Evolutionary conservation across 2,329 filamentous ascomycete genomes (phyloP).

Genomic region (Beauveria bassiana): DNA sequence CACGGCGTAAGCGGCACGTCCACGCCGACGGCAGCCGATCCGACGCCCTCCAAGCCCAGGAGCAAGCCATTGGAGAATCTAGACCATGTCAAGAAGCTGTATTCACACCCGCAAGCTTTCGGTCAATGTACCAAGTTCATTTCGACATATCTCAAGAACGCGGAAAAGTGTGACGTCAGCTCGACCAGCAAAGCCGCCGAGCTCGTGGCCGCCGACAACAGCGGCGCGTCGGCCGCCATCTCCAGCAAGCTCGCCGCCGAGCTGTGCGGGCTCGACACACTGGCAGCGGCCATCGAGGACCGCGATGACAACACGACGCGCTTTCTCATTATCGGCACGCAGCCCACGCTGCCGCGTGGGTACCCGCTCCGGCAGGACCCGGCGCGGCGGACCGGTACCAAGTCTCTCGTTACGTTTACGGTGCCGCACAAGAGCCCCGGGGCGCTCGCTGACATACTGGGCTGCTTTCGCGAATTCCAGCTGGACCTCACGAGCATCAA

Average conservation of each 20-base stretch:
- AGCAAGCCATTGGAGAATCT: conserved; percentile 44
- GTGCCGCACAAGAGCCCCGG: conserved; percentile 70
- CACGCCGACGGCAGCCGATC: conserved; percentile 42
- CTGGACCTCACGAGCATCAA: conserved; percentile 90
- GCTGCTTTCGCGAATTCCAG: conserved; percentile 64
- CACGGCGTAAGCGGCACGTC: conserved; percentile 32
- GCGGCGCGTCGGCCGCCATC: conserved; percentile 65
- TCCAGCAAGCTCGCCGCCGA: conserved; percentile 67
- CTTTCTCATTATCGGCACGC: conserved; percentile 58
- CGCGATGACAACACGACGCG: conserved; percentile 68
- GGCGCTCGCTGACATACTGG: conserved; percentile 72
- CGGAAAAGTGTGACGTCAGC: conserved; percentile 75
- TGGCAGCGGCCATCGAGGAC: conserved; percentile 67
- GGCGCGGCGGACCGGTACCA: conserved; percentile 33
- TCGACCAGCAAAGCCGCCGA: conserved; percentile 82
- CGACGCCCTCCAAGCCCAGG: conserved; percentile 36
- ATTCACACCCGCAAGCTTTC: conserved; percentile 93
- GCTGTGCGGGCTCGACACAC: conserved; percentile 57
- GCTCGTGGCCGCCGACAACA: conserved; percentile 54
- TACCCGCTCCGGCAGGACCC: conserved; percentile 21
- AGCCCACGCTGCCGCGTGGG: conserved; percentile 19
- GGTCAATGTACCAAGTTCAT: conserved; percentile 82
- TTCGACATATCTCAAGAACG: conserved; percentile 56
- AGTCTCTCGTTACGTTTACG: conserved; percentile 77
- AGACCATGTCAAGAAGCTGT: conserved; percentile 63